Evolutionary conservation across 1,139 yeast species (phyloP).

Genomic region (Kodamaea plutei): DNA sequence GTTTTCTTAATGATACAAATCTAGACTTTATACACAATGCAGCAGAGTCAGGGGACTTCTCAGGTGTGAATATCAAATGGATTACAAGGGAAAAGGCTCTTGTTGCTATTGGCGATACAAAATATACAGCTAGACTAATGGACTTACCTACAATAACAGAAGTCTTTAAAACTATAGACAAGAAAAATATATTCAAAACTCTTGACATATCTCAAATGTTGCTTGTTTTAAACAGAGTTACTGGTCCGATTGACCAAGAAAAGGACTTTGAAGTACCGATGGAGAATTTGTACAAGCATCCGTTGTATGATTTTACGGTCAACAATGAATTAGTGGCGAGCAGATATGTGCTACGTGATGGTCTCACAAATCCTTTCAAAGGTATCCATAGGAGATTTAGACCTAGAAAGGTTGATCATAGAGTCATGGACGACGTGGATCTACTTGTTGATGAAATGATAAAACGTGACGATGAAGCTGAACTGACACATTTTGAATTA

Average conservation of each 20-base stretch:
- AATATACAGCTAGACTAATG: conserved; percentile 82
- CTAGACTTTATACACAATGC: conserved; percentile 75
- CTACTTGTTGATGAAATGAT: conserved; percentile 74
- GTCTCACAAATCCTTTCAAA: conserved; percentile 72
- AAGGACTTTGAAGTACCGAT: conserved; percentile 39
- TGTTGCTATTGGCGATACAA: conserved; percentile 46
- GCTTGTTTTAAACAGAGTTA: conserved; percentile 62
- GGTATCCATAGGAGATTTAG: conserved; percentile 47
- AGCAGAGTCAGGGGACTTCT: conserved; percentile 75
- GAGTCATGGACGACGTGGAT: conserved; percentile 65
- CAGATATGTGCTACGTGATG: conserved; percentile 62
- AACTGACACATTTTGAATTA: conserved; percentile 73
- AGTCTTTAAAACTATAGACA: conserved; percentile 83
- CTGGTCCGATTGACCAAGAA: conserved; percentile 28
- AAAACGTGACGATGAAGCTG: conserved; percentile 76
- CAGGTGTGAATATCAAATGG: conserved; percentile 74
- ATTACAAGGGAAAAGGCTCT: conserved; percentile 76
- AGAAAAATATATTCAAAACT: conserved; percentile 83
- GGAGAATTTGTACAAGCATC: conserved; percentile 40
- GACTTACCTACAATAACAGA: conserved; percentile 89
- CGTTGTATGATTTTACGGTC: conserved; percentile 40
- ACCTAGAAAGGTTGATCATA: conserved; percentile 45
- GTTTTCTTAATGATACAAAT: conserved; percentile 78
- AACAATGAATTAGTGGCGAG: conserved; percentile 38
- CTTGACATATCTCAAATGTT: conserved; percentile 85